A percentile compares a stretch with the other conserved stretches of the same genome.
These are phyloP conservation scores for Vitis hybrid DNA, from an alignment of 177 flowering plant species.

Conservation along the genomic window DNA sequence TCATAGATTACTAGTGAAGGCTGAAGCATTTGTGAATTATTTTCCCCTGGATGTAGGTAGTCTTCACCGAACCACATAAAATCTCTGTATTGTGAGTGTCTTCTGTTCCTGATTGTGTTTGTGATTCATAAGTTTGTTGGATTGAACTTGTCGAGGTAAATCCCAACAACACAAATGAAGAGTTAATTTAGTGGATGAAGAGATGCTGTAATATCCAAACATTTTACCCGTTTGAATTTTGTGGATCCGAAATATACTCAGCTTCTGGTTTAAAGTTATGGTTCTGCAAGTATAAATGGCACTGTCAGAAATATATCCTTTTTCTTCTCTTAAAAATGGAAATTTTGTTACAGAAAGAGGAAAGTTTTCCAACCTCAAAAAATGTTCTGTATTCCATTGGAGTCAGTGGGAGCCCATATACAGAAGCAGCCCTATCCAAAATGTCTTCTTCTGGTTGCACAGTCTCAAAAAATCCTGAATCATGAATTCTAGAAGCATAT, in stretches of 20 bases:
- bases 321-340: background rate
- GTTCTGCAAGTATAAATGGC: constrained; percentile 45
- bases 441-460: constrained; percentile 23
- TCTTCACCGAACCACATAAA: no score
- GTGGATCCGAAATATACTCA: constrained; percentile 43
- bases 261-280: constrained; percentile 79
- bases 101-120: background rate
- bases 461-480: constrained; percentile 17
- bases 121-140: no score
- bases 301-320: constrained; percentile 1
- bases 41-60: no score
- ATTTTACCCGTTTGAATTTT: constrained; percentile 56
- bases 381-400: constrained; percentile 69
- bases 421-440: constrained; percentile 27
- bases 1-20: no score
- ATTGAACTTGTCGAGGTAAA: no score
- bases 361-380: constrained; percentile 60
- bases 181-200: background rate
- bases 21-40: no score
- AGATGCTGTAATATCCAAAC: background rate
- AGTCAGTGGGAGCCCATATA: constrained; percentile 72
- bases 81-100: no score
- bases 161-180: background rate
- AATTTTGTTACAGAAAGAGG: background rate
- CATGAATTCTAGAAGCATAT: constrained; percentile 19